These are phyloP conservation scores for Naganishia onofrii DNA, from an alignment of 768 basidiomycete genomes.

Conservation along the genomic window DNA sequence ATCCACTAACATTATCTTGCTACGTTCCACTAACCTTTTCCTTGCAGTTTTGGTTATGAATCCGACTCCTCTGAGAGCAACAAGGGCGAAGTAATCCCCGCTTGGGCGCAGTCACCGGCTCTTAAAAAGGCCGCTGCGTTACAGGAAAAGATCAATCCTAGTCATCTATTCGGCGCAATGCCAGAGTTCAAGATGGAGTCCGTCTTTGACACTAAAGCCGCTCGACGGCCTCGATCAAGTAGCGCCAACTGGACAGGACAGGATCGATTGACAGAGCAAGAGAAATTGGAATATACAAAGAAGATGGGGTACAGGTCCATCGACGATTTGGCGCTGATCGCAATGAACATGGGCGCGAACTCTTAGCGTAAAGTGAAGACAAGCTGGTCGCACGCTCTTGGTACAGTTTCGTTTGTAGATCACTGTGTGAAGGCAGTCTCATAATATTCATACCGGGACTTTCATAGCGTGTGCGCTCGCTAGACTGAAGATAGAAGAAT, in stretches of 20 bases:
- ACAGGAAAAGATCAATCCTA: slow-evolving; percentile 75
- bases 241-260: slow-evolving; percentile 95
- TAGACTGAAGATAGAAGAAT: too few relatives aligned
- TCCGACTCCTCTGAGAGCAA: slow-evolving; percentile 84
- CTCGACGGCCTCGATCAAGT: slow-evolving; percentile 78
- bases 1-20: neutral
- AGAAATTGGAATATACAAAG: slow-evolving; percentile 80
- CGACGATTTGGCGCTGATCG: slow-evolving; percentile 26
- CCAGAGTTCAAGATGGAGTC: slow-evolving; percentile 87
- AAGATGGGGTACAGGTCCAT: slow-evolving; percentile 71
- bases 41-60: slow-evolving; percentile 24
- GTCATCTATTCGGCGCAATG: slow-evolving; percentile 84
- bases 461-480: too few relatives aligned
- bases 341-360: slow-evolving; percentile 5
- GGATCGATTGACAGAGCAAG: slow-evolving; percentile 78
- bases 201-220: slow-evolving; percentile 67
- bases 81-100: slow-evolving; percentile 62
- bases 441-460: too few relatives aligned
- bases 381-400: neutral
- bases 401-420: too few relatives aligned
- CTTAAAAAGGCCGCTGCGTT: slow-evolving; percentile 71
- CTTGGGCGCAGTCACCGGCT: slow-evolving; percentile 90
- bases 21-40: neutral
- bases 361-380: neutral
- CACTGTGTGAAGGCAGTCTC: too few relatives aligned